Percentiles rank a stretch among this genome's conserved stretches.
Conservation (phyloP, 495 filamentous ascomycete species). For the Staphylotrichum longicolle region DNA sequence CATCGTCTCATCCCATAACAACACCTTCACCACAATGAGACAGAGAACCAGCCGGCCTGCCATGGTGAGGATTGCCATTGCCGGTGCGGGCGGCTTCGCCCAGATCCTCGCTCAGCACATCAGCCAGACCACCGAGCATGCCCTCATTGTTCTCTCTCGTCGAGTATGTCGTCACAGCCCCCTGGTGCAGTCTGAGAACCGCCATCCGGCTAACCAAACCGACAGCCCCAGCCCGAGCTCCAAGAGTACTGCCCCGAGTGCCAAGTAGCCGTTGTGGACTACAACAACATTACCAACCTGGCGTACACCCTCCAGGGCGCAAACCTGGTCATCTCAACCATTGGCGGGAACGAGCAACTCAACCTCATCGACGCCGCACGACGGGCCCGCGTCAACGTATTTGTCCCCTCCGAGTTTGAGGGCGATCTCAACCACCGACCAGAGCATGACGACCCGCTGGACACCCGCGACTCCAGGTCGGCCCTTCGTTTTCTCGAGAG, state of each 20-base stretch:
- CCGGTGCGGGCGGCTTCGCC: constrained; percentile 67
- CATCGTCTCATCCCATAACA: not conserved
- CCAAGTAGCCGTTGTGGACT: constrained; percentile 64
- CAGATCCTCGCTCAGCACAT: constrained; percentile 60
- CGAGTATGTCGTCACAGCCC: constrained; percentile 42
- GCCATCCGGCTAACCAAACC: constrained; percentile 12
- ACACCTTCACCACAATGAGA: constrained; percentile 35
- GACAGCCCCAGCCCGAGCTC: constrained; percentile 37
- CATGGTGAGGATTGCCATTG: constrained; percentile 72
- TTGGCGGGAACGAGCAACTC: constrained; percentile 62
- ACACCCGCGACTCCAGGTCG: constrained; percentile 41
- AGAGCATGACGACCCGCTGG: constrained; percentile 53
- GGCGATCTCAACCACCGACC: constrained; percentile 50
- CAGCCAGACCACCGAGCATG: constrained; percentile 54
- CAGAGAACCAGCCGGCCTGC: constrained; percentile 32
- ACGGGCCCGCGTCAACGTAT: constrained; percentile 59
- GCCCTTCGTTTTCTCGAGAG: constrained; percentile 57
- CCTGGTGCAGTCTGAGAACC: not conserved
- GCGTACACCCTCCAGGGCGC: constrained; percentile 62
- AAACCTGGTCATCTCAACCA: constrained; percentile 74
- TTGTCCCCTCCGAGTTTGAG: constrained; percentile 76
- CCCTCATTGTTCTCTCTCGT: constrained; percentile 66
- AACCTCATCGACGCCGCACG: constrained; percentile 71
- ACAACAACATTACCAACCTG: constrained; percentile 54
- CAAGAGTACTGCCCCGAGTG: constrained; percentile 47